Evolutionary conservation across 495 filamentous ascomycete species (phyloP), one percentile per base, ranked within the genome.

Genomic region (Letharia columbiana): DNA sequence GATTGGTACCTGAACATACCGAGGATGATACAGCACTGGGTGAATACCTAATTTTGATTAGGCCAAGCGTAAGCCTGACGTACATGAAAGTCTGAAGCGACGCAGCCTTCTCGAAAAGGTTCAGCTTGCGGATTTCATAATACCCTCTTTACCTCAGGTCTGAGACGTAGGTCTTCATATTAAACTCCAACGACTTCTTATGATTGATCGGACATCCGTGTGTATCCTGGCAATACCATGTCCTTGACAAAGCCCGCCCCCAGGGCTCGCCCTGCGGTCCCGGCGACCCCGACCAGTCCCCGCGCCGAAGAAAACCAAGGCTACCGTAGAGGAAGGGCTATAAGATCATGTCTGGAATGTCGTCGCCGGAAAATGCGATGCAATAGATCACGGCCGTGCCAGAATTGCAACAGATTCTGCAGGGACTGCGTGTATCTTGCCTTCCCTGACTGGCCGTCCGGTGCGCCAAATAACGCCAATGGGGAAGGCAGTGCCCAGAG

Each of bases 331-430:
- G 52, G 52, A 56, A 56, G 67, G 57, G 63, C 60, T 39, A 68
- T 68, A 17, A 65, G 65, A 56, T 65, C 57, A 13, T 68, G 67
- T 41, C 57, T 62, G 3, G 67, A 68, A 47, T 68, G 67, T 58
- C 49, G 67, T 47, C 37, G 63, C 40, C 63, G 67, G 60, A 68
- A 68, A 23, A 65, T 68, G 67, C 50, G 63, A 42, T 68, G 67
- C 47, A 65, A 50, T 47, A 65, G 63, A 54, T 65, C 63, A 28
- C 63, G 52, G 49, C 67, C 67, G 41, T 68, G 67, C 49, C 63
- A 65, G 23, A 68, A 68, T 28, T 68, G 67, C 44, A 65, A 58
- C 39, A 42, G 67, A 3, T 66, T 68, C 49, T 65, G 56, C 35
- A 62, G 67, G 49, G 49, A 50, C 11, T 68, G 67, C 44, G 35